These are phyloP conservation scores for Lachnellula occidentalis DNA, from an alignment of 2,329 filamentous ascomycete genomes.

Conservation along the genomic window DNA sequence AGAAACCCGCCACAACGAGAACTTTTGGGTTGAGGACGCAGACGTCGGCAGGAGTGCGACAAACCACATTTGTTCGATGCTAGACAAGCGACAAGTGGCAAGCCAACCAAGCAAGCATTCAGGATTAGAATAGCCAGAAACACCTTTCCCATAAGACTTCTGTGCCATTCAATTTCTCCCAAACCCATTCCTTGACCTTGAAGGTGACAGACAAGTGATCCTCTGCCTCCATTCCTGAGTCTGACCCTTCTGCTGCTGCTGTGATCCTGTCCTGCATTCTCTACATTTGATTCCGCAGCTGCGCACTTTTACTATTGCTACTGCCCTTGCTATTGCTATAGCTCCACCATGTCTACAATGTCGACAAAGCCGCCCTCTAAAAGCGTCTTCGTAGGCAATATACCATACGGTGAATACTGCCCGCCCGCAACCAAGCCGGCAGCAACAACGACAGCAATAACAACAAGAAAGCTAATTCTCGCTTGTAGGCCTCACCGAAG, in stretches of 20 bases:
- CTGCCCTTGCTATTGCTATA: background rate
- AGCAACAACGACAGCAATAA: slow-evolving; percentile 3
- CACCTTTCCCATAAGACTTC: slow-evolving; percentile 30
- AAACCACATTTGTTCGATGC: slow-evolving; percentile 4
- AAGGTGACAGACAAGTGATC: slow-evolving; percentile 28
- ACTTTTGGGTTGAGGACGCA: background rate
- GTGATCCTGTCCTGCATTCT: slow-evolving; percentile 6
- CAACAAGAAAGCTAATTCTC: background rate
- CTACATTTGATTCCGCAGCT: too few relatives aligned
- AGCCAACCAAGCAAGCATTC: slow-evolving; percentile 6
- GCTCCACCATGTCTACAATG: slow-evolving; percentile 43
- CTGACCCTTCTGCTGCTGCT: slow-evolving; percentile 12
- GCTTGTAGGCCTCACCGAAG: slow-evolving; percentile 78
- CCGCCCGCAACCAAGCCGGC: background rate
- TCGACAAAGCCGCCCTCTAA: slow-evolving; percentile 70
- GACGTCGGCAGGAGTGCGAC: background rate
- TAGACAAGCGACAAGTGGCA: slow-evolving; percentile 6
- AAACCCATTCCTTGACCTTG: slow-evolving; percentile 4
- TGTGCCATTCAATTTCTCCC: slow-evolving; percentile 28
- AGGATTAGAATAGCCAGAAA: slow-evolving; percentile 32
- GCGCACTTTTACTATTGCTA: background rate
- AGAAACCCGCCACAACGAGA: background rate
- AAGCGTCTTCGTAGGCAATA: slow-evolving; percentile 81
- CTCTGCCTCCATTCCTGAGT: slow-evolving; percentile 23
- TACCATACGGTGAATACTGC: slow-evolving; percentile 63